These are phyloP conservation scores for Pilaira anomala DNA, from an alignment of 192 early-diverging fungal species.

Conservation along the genomic window DNA sequence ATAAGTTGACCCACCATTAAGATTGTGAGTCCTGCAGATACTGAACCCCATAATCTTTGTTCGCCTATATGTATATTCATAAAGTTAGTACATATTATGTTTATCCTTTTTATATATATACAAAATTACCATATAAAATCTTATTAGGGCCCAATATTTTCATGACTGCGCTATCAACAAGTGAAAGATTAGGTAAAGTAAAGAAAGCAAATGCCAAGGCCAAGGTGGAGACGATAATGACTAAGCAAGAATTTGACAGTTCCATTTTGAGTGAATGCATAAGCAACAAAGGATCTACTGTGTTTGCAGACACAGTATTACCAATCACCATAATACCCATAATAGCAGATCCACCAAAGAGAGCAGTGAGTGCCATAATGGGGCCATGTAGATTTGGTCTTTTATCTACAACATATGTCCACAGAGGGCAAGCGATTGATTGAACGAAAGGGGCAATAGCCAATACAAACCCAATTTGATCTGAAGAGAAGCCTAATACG, in stretches of 20 bases:
- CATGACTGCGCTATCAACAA: slow-evolving; percentile 40
- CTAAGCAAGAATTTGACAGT: slow-evolving; percentile 4
- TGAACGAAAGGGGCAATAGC: slow-evolving; percentile 40
- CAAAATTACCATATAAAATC: slow-evolving; percentile 41
- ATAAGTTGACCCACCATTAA: slow-evolving; percentile 22
- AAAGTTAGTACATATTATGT: not conserved
- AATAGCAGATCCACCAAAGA: slow-evolving; percentile 24
- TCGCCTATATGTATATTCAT: slow-evolving; percentile 14
- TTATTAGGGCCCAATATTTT: slow-evolving; percentile 40
- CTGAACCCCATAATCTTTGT: slow-evolving; percentile 36
- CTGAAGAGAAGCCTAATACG: slow-evolving; percentile 22
- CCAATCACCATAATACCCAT: slow-evolving; percentile 20
- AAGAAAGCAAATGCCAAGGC: slow-evolving; percentile 36
- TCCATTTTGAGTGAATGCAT: not conserved
- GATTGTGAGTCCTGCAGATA: slow-evolving; percentile 29
- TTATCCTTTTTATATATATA: not conserved
- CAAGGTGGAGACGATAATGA: not conserved
- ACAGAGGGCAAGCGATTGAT: slow-evolving; percentile 37
- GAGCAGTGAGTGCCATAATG: slow-evolving; percentile 23
- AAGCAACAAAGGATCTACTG: not conserved
- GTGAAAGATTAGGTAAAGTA: slow-evolving; percentile 27
- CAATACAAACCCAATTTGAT: slow-evolving; percentile 35
- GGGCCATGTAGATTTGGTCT: slow-evolving; percentile 26
- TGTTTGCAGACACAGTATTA: not conserved
- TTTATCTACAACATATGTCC: slow-evolving; percentile 32